Conservation (phyloP, 257 asterid genomes). For the Leptodermis oblonga region DNA sequence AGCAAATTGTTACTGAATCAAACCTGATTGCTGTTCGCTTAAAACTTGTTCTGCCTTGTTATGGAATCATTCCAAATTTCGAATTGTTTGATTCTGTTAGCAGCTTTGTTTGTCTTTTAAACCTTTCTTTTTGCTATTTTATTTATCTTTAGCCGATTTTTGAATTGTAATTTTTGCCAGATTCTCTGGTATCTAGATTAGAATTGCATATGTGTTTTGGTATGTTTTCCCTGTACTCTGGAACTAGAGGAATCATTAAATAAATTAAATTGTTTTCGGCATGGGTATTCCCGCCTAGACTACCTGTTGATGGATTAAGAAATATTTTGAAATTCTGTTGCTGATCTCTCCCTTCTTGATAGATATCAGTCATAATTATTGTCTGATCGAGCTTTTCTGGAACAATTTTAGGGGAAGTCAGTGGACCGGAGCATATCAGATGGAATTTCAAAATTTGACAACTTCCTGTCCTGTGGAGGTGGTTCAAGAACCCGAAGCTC, state of each 20-base stretch:
- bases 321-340: neutral
- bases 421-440: conserved; percentile 80
- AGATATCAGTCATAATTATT: neutral
- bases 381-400: neutral
- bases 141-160: neutral
- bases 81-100: too few relatives aligned
- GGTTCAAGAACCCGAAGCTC: conserved; percentile 51
- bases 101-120: neutral
- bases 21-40: neutral
- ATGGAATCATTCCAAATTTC: too few relatives aligned
- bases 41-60: neutral
- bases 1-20: neutral
- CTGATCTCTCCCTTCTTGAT: conserved; percentile 2
- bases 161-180: neutral
- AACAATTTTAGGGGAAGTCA: conserved; percentile 62
- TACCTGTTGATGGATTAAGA: neutral
- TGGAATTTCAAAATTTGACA: conserved; percentile 72
- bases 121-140: neutral
- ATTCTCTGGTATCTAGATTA: neutral
- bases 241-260: neutral
- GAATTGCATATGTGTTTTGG: neutral
- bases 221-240: neutral
- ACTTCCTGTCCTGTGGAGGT: conserved; percentile 48
- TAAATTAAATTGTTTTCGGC: neutral
- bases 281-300: neutral